These are phyloP conservation scores for Trichoderma sp. DNA, from an alignment of 2,329 filamentous ascomycete genomes.

Conservation along the genomic window DNA sequence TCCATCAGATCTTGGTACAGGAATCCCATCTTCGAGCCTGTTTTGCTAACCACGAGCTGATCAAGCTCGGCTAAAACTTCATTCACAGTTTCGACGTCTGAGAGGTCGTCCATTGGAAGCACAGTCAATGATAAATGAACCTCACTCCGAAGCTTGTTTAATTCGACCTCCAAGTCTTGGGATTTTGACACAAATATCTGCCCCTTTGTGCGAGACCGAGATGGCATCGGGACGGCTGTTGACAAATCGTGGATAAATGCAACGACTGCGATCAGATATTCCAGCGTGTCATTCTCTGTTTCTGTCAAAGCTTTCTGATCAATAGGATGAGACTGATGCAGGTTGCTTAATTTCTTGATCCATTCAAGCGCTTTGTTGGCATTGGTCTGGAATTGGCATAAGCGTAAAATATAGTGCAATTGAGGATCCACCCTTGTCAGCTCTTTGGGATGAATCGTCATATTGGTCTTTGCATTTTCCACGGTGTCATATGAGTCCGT, in stretches of 20 bases:
- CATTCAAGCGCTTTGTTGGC: conserved; percentile 44
- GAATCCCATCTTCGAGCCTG: conserved; percentile 47
- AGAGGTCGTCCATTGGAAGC: too few relatives aligned
- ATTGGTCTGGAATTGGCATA: conserved; percentile 47
- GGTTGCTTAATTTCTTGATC: conserved; percentile 46
- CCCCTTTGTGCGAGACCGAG: conserved; percentile 45
- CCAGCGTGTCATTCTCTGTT: conserved; percentile 42
- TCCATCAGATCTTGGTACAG: conserved; percentile 51
- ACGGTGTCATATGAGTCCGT: conserved; percentile 42
- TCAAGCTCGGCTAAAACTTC: conserved; percentile 43
- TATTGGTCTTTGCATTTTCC: conserved; percentile 42
- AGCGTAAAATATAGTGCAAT: conserved; percentile 49
- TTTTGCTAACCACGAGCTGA: conserved; percentile 43
- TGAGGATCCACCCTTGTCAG: conserved; percentile 46
- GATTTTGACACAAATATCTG: conserved; percentile 43
- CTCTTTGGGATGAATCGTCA: conserved; percentile 49
- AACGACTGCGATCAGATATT: conserved; percentile 44
- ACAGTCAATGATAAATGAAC: too few relatives aligned
- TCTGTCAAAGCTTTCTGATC: conserved; percentile 43
- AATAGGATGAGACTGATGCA: conserved; percentile 41
- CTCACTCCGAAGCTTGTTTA: too few relatives aligned
- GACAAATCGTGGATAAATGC: conserved; percentile 48
- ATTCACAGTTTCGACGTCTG: too few relatives aligned
- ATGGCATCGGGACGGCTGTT: conserved; percentile 41
- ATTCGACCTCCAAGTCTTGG: conserved; percentile 43